Conservation (phyloP, 805 yeast species). For the Saturnispora diversa region DNA sequence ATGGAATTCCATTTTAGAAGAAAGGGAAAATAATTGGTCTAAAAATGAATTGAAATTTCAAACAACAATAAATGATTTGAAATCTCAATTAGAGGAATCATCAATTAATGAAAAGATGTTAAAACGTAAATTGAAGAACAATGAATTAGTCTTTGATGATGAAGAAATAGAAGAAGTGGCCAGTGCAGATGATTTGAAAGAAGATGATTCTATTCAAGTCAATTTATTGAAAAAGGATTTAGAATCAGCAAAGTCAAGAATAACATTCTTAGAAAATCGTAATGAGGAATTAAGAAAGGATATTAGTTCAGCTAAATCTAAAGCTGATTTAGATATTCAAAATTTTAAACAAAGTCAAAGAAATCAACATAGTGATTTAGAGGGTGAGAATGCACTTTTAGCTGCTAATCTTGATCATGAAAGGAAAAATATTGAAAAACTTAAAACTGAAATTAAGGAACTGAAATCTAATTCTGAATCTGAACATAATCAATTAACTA, state of each 20-base stretch:
- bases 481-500: conserved; percentile 40
- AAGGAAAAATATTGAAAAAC: conserved; percentile 27
- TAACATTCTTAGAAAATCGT: conserved; percentile 63
- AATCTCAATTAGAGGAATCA: conserved; percentile 53
- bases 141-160: conserved; percentile 33
- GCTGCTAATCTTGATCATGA: conserved; percentile 50
- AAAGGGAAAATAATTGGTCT: conserved; percentile 63
- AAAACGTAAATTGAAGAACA: conserved; percentile 46
- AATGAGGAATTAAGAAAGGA: conserved; percentile 68
- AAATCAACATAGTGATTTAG: conserved; percentile 46
- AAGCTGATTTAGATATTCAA: conserved; percentile 34
- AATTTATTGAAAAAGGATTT: conserved; percentile 69
- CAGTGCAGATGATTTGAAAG: conserved; percentile 21
- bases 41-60: conserved; percentile 45
- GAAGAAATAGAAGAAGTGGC: conserved; percentile 23
- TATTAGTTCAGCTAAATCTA: conserved; percentile 46
- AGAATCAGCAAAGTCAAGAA: conserved; percentile 59
- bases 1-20: conserved; percentile 57
- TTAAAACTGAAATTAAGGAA: conserved; percentile 21
- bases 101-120: conserved; percentile 59
- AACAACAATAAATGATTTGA: conserved; percentile 44
- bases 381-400: conserved; percentile 60
- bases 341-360: conserved; percentile 36
- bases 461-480: conserved; percentile 34
- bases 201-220: conserved; percentile 18